Evolutionary conservation across 257 asterid species (phyloP).

Genomic region (Solanum pinnatisectum): DNA sequence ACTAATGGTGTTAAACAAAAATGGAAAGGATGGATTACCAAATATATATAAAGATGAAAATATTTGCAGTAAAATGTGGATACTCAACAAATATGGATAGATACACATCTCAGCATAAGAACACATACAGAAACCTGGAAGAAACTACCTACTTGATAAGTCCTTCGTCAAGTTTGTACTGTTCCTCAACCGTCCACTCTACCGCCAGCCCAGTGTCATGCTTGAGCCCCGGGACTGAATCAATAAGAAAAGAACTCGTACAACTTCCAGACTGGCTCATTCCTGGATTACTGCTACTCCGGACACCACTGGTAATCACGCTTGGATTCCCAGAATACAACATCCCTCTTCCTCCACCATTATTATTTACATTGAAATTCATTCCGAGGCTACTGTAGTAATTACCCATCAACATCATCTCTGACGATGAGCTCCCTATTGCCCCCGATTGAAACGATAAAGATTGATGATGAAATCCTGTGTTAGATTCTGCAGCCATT

Average conservation of each 20-base stretch:
- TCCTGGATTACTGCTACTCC: constrained; percentile 10
- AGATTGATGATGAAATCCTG: constrained; percentile 39
- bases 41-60: background rate
- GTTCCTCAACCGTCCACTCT: constrained; percentile 86
- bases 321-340: constrained; percentile 26
- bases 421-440: constrained; percentile 7
- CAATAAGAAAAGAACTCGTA: constrained; percentile 37
- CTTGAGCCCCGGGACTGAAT: constrained; percentile 64
- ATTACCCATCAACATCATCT: constrained; percentile 41
- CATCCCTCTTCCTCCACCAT: constrained; percentile 26
- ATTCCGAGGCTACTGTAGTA: constrained; percentile 19
- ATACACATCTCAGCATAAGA: background rate
- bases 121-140: constrained; percentile 15
- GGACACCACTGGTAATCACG: background rate
- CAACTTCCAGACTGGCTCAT: constrained; percentile 30
- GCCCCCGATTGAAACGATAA: constrained; percentile 30
- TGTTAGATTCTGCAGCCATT: constrained; percentile 62
- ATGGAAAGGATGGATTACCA: background rate
- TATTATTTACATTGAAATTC: constrained; percentile 25
- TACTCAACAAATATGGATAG: background rate
- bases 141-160: constrained; percentile 71
- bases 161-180: constrained; percentile 72
- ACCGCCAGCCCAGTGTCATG: constrained; percentile 69
- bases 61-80: background rate
- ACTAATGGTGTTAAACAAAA: background rate